Evolutionary conservation across 306 rosid genomes (phyloP).

Genomic region (Quercus robur): DNA sequence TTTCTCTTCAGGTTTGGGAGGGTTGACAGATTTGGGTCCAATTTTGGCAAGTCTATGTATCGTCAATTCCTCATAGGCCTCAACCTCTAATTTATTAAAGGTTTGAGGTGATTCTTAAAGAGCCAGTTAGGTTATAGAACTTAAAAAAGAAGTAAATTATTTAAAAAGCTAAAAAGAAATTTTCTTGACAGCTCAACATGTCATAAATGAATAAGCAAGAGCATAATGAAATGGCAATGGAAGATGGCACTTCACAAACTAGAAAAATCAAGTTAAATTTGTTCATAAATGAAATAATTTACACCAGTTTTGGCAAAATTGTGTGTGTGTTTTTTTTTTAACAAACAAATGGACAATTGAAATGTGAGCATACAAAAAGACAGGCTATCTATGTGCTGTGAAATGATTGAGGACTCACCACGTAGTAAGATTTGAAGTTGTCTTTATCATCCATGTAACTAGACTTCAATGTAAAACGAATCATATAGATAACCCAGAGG

Average conservation of each 20-base stretch:
- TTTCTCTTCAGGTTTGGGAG: too few species aligned
- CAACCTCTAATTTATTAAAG: neutral
- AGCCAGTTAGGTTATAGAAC: neutral
- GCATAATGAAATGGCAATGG: neutral
- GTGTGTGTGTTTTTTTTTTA: neutral
- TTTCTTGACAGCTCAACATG: neutral
- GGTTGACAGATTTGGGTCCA: too few species aligned
- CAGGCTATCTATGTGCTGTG: neutral
- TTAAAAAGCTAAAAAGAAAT: neutral
- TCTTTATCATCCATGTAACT: conserved; percentile 70
- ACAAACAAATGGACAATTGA: neutral
- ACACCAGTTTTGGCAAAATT: neutral
- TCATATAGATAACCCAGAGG: conserved; percentile 74
- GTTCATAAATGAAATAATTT: neutral
- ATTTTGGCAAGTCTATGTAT: too few species aligned
- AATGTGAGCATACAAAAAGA: neutral
- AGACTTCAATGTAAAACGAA: conserved; percentile 55
- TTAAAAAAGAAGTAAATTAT: neutral
- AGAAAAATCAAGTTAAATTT: neutral
- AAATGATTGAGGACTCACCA: conserved; percentile 39
- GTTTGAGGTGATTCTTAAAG: neutral
- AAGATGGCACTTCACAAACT: neutral
- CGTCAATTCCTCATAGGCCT: neutral
- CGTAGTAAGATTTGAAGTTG: conserved; percentile 53
- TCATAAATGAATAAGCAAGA: neutral